These are phyloP conservation scores for Coniochaeta sp. DNA, from an alignment of 2,329 filamentous ascomycete species.

Conservation along the genomic window DNA sequence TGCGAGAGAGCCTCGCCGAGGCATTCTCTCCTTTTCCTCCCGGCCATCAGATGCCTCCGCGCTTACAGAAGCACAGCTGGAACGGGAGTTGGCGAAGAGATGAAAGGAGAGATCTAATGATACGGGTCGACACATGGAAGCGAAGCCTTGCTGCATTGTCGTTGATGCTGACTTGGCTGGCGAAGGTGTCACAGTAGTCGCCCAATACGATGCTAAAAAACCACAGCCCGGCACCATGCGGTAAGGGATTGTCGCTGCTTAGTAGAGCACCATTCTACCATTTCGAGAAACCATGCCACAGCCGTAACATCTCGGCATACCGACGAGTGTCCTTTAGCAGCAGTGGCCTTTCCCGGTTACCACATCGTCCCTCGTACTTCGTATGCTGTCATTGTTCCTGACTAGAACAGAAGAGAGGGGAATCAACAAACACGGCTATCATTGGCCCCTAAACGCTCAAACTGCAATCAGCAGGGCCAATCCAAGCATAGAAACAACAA, in stretches of 20 bases:
- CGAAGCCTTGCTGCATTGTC: not conserved
- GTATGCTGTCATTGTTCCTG: not conserved
- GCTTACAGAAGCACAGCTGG: conserved; percentile 1
- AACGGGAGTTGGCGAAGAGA: not conserved
- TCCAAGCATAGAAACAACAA: not conserved
- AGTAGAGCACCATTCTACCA: not conserved
- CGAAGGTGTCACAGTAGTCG: not conserved
- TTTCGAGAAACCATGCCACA: not conserved
- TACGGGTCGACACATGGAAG: not conserved
- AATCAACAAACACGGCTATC: not conserved
- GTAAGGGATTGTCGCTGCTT: not conserved
- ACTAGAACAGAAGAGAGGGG: not conserved
- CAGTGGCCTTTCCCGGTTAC: not conserved
- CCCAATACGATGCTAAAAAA: not conserved
- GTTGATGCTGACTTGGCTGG: not conserved
- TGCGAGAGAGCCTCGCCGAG: not conserved
- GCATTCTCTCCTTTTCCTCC: not conserved
- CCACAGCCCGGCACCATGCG: not conserved
- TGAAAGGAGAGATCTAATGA: not conserved
- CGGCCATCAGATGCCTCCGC: not conserved
- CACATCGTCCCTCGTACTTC: not conserved
- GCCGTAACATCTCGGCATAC: not conserved
- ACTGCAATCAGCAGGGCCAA: not conserved
- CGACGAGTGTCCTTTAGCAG: no score
- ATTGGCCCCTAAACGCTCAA: not conserved